Percentiles rank a stretch among this genome's conserved stretches.
Evolutionary conservation across 2,329 filamentous ascomycete species (phyloP).

Genomic region (Tolypocladium ophioglossoides): DNA sequence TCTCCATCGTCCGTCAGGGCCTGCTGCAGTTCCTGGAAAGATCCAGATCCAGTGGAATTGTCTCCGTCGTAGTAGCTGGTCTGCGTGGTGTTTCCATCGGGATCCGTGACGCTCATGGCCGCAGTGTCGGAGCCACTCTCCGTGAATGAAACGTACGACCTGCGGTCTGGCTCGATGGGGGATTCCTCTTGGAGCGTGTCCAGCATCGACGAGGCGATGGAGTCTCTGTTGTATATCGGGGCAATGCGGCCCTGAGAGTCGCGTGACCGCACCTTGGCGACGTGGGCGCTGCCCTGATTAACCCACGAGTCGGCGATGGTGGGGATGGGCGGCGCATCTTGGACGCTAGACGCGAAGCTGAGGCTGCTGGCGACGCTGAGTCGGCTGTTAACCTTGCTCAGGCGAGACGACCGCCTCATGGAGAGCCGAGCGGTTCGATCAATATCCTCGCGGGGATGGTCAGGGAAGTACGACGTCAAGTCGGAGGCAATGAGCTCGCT

Average conservation of each 20-base stretch:
- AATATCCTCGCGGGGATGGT: slow-evolving; percentile 87
- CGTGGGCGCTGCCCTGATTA: slow-evolving; percentile 33
- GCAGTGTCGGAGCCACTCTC: slow-evolving; percentile 64
- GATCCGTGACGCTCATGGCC: slow-evolving; percentile 64
- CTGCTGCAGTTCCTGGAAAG: slow-evolving; percentile 73
- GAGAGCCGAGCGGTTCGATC: slow-evolving; percentile 92
- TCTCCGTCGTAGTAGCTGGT: slow-evolving; percentile 82
- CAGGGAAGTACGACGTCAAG: slow-evolving; percentile 92
- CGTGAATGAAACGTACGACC: slow-evolving; percentile 87
- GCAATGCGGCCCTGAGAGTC: slow-evolving; percentile 37
- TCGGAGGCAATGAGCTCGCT: slow-evolving; percentile 97
- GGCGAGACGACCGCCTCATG: slow-evolving; percentile 75
- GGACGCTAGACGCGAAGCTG: slow-evolving; percentile 84
- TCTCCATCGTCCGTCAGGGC: slow-evolving; percentile 85
- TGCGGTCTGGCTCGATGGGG: slow-evolving; percentile 74
- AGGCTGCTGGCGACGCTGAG: slow-evolving; percentile 89
- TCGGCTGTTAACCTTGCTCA: slow-evolving; percentile 87
- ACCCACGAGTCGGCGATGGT: slow-evolving; percentile 94
- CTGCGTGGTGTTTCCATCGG: slow-evolving; percentile 58
- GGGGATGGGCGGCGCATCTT: slow-evolving; percentile 88
- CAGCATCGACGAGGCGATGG: slow-evolving; percentile 77
- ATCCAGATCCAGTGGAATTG: slow-evolving; percentile 59
- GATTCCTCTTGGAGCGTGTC: slow-evolving; percentile 89
- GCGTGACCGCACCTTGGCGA: slow-evolving; percentile 28
- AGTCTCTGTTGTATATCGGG: slow-evolving; percentile 59